These are phyloP conservation scores for Vigna unguiculata DNA, from an alignment of 306 rosid species.

Conservation along the genomic window DNA sequence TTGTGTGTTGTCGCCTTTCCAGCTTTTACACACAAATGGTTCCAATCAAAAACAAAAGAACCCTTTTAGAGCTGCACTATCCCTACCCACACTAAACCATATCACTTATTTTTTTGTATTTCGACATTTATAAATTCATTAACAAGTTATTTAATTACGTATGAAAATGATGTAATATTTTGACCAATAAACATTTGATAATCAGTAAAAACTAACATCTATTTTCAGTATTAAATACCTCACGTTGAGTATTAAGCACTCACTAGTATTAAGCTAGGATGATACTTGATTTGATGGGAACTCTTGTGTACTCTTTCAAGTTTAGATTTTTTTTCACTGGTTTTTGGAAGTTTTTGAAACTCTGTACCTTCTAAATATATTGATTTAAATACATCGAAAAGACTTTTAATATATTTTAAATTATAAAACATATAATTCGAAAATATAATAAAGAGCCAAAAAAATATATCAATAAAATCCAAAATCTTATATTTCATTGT, in stretches of 20 bases:
- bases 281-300: constrained; percentile 37
- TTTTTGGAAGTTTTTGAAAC: too few relatives aligned
- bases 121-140: background rate
- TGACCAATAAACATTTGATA: too few relatives aligned
- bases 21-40: background rate
- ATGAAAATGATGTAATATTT: background rate
- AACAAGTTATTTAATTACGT: background rate
- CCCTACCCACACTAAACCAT: background rate
- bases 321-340: too few relatives aligned
- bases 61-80: background rate
- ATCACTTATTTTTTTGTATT: background rate
- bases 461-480: too few relatives aligned
- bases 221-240: too few relatives aligned
- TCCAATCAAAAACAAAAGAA: background rate
- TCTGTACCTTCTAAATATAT: too few relatives aligned
- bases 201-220: too few relatives aligned
- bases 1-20: background rate
- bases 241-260: background rate
- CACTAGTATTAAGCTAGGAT: background rate
- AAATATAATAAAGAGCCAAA: too few relatives aligned
- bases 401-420: too few relatives aligned
- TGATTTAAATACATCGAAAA: too few relatives aligned
- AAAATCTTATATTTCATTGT: background rate
- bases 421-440: too few relatives aligned
- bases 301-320: too few relatives aligned